Evolutionary conservation across 352 stramenopile species (phyloP), one percentile per base, ranked within the genome.

Genomic region (Blastocystis sp.): DNA sequence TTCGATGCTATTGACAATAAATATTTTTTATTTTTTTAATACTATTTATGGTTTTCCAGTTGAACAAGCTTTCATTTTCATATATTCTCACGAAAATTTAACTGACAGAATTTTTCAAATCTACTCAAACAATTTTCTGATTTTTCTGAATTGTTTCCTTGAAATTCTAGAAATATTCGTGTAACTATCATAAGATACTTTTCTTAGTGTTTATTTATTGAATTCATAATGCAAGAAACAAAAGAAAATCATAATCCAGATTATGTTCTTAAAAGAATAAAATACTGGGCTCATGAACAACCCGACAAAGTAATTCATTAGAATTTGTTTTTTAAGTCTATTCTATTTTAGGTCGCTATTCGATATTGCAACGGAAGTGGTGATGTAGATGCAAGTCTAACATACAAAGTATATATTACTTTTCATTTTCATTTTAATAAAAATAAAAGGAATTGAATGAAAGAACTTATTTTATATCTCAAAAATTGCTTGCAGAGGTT

Each of bases 341-440:
- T n/a, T n/a, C n/a, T n/a, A n/a, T n/a, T n/a, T n/a, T 52, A 58
- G 47, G 34, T 58, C 34, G 47, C 47, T n/a, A 13, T 58, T 49
- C 47, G 47, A 28, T 58, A 58, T 21, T 58, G 47, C 32, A 19
- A 58, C 16, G 27, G 13, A 6, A 44, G 46, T 5, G 47, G 47
- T 30, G 46, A 44, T 11, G 47, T 39, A n/a, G 30, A 21, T 48
- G 47, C 47, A 0, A 21, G 16, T 16, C 24, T 30, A 10, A 39
- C 47, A 2, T 58, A 58, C n/a, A 21, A 47, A 16, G 47, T 58
- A 45, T 13, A 0, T 43, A 23, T 43, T 43, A 4, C 36, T 18
- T 4, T 39, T n/a, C 16, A n/a, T n/a, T n/a, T 39, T 43, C 18
- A 4, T 4, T 4, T 9, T 1, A 4, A 4, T 0, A 4, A 27